Conservation (phyloP, 1,139 yeast species). For the Pichia inconspicua region DNA sequence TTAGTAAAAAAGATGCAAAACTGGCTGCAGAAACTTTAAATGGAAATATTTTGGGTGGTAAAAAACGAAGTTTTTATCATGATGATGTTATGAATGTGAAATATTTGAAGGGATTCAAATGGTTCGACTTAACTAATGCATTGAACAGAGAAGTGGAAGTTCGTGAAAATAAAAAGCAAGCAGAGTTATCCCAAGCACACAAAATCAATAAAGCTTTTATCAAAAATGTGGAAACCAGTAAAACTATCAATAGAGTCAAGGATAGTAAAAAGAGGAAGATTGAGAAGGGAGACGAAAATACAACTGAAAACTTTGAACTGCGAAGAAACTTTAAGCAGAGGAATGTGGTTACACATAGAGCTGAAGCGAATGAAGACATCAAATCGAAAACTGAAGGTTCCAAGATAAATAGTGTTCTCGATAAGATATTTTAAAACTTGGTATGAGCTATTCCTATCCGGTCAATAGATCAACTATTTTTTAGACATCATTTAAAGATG, state of each 20-base stretch:
- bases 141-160: constrained; percentile 85
- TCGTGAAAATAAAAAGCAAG: constrained; percentile 76
- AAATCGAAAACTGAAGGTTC: constrained; percentile 37
- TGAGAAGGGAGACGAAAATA: constrained; percentile 6
- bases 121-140: constrained; percentile 92
- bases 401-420: constrained; percentile 39
- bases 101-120: constrained; percentile 84
- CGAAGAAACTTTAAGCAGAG: constrained; percentile 59
- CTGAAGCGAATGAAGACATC: constrained; percentile 46
- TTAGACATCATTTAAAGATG: too few species aligned
- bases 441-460: too few species aligned
- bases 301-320: constrained; percentile 28
- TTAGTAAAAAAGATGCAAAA: constrained; percentile 78
- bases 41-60: constrained; percentile 87
- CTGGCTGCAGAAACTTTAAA: constrained; percentile 79
- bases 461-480: too few species aligned
- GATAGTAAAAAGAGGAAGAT: constrained; percentile 27
- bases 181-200: constrained; percentile 85
- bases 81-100: constrained; percentile 91
- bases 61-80: constrained; percentile 83
- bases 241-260: constrained; percentile 64
- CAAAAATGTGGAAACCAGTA: constrained; percentile 77
- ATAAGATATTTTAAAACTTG: constrained; percentile 32
- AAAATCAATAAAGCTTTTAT: constrained; percentile 78
- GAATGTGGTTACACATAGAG: constrained; percentile 54